Percentiles rank a stretch among this genome's conserved stretches.
phyloP scores from a whole-genome alignment of 1,284 basidiomycete genomes.

The Afroboletus lepidellus region DNA sequence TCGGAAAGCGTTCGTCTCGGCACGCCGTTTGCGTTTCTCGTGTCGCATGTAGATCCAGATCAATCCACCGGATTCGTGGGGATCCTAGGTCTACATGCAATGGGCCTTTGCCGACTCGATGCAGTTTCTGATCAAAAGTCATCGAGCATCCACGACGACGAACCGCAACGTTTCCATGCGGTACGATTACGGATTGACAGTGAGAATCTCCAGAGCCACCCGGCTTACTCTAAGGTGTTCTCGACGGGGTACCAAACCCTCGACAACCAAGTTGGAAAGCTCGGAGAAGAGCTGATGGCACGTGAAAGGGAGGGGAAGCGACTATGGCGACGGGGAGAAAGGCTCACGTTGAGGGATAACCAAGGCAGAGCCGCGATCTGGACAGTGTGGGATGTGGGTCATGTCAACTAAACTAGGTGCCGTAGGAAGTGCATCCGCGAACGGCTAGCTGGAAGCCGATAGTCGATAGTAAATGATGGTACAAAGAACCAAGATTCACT shows the following conservation, averaged over 20 bases:
- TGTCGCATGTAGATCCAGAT: conserved; percentile 2
- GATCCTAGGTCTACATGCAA: conserved; percentile 15
- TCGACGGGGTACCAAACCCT: conserved; percentile 10
- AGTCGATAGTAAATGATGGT: no score
- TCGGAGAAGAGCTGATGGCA: conserved; percentile 1
- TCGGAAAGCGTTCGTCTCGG: conserved; percentile 6
- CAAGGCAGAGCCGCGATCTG: background rate
- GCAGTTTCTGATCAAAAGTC: background rate
- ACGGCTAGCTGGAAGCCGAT: background rate
- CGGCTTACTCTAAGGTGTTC: conserved; percentile 5
- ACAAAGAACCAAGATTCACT: no score
- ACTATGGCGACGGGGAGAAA: conserved; percentile 7
- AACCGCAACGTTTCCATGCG: conserved; percentile 2
- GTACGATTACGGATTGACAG: conserved; percentile 1
- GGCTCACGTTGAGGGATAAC: background rate
- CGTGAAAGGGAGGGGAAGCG: background rate
- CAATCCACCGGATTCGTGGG: conserved; percentile 19
- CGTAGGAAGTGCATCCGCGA: background rate
- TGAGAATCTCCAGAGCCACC: background rate
- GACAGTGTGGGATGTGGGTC: conserved; percentile 16
- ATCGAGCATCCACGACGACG: background rate
- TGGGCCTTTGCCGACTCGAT: conserved; percentile 13
- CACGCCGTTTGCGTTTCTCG: conserved; percentile 20
- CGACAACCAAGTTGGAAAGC: conserved; percentile 5
- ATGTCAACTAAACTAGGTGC: background rate